These are phyloP conservation scores for Sclerotinia spermophila DNA, from an alignment of 2,329 filamentous ascomycete species.

Conservation along the genomic window DNA sequence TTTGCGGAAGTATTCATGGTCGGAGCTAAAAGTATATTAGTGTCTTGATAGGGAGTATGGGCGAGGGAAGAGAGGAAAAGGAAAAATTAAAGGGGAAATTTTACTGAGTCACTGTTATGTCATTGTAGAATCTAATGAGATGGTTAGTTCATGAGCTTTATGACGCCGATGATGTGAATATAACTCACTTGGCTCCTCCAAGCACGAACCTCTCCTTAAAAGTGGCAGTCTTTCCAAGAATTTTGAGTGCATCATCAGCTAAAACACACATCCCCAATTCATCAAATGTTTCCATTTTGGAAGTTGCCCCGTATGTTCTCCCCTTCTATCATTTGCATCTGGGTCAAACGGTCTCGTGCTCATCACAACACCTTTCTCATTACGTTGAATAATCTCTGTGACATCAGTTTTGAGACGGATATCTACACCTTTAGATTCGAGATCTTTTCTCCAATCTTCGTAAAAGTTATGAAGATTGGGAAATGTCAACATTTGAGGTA, in stretches of 20 bases:
- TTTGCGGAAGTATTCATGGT: constrained; percentile 60
- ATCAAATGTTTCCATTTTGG: constrained; percentile 55
- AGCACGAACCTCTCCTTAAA: constrained; percentile 64
- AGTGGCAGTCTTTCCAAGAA: constrained; percentile 55
- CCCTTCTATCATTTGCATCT: constrained; percentile 47
- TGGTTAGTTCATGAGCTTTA: background rate
- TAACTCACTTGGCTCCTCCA: constrained; percentile 55
- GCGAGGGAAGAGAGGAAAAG: too few relatives aligned
- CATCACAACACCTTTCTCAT: constrained; percentile 51
- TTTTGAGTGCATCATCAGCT: constrained; percentile 60
- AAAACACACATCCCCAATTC: constrained; percentile 63
- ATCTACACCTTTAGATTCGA: constrained; percentile 52
- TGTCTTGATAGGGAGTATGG: background rate
- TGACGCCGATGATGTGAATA: background rate
- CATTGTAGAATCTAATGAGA: constrained; percentile 52
- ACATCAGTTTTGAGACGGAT: constrained; percentile 56
- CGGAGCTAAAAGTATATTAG: constrained; percentile 39
- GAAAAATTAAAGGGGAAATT: too few relatives aligned
- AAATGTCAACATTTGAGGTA: constrained; percentile 64
- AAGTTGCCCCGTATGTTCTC: constrained; percentile 39
- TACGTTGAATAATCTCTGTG: constrained; percentile 48
- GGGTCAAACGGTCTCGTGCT: constrained; percentile 43
- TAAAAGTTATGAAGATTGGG: constrained; percentile 61
- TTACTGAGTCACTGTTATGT: constrained; percentile 64
- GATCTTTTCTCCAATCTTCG: constrained; percentile 52